phyloP scores from a whole-genome alignment of 176 grass and related monocot genomes.

The Rhynchospora tenuis region DNA sequence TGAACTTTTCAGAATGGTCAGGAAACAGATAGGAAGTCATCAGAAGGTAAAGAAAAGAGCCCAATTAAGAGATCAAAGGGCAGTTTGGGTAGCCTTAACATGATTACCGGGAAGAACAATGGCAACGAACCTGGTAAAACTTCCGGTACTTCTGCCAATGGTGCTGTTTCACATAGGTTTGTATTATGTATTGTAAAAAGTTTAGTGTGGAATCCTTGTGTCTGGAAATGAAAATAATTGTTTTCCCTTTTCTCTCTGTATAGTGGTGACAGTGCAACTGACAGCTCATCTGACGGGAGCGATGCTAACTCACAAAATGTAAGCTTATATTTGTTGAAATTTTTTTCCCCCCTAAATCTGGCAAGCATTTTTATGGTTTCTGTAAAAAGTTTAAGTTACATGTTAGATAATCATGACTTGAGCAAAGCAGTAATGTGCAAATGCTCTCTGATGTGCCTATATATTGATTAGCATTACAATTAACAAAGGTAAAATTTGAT shows the following conservation, averaged over 20 bases:
- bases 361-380: background rate
- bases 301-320: slow-evolving; percentile 90
- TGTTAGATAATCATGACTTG: background rate
- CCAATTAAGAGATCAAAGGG: slow-evolving; percentile 75
- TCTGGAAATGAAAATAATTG: slow-evolving; percentile 24
- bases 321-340: slow-evolving; percentile 22
- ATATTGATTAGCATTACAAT: background rate
- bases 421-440: background rate
- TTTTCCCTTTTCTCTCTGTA: slow-evolving; percentile 26
- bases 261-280: slow-evolving; percentile 81
- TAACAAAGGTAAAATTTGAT: background rate
- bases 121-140: slow-evolving; percentile 47
- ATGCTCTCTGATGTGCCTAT: background rate
- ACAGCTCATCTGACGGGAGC: slow-evolving; percentile 81
- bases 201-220: background rate
- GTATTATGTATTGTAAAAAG: slow-evolving; percentile 11
- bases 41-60: slow-evolving; percentile 78
- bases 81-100: slow-evolving; percentile 97
- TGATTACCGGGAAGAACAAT: slow-evolving; percentile 72
- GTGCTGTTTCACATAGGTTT: slow-evolving; percentile 66
- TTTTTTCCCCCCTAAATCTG: background rate
- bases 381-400: background rate
- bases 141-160: slow-evolving; percentile 67
- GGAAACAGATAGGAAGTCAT: slow-evolving; percentile 63
- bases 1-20: slow-evolving; percentile 43